Evolutionary conservation across 768 basidiomycete species (phyloP).

Genomic region (Mycena venus): DNA sequence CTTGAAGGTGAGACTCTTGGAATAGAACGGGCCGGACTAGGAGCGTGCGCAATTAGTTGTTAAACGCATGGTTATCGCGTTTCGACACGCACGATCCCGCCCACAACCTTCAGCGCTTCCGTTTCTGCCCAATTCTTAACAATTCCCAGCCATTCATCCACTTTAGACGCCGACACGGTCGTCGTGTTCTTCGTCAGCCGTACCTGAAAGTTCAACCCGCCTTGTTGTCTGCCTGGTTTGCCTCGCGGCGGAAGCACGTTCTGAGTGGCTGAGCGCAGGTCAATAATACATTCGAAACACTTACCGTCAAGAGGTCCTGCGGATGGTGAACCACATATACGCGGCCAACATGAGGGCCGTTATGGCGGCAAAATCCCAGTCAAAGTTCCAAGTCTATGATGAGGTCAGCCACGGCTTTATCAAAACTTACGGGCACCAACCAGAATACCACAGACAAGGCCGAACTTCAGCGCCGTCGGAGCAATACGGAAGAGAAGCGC

Average conservation of each 20-base stretch:
- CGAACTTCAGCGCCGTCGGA: conserved; percentile 96
- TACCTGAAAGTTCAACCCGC: conserved; percentile 60
- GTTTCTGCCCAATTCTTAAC: conserved; percentile 33
- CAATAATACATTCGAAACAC: conserved; percentile 6
- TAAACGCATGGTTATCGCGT: not conserved
- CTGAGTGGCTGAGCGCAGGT: conserved; percentile 53
- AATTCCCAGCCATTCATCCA: conserved; percentile 29
- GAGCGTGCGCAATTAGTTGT: too few species aligned
- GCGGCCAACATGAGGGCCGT: conserved; percentile 87
- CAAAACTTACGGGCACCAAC: conserved; percentile 61
- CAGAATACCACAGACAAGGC: conserved; percentile 97
- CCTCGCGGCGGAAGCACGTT: conserved; percentile 93
- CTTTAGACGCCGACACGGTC: not conserved
- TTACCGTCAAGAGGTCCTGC: conserved; percentile 96
- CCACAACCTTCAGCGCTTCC: conserved; percentile 27
- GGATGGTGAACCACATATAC: conserved; percentile 98
- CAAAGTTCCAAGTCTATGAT: conserved; percentile 93
- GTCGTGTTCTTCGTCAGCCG: conserved; percentile 19
- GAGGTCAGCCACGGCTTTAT: not conserved
- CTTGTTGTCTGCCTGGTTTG: conserved; percentile 96
- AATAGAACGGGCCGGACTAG: conserved; percentile 34
- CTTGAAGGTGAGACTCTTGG: conserved; percentile 34
- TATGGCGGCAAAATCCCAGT: conserved; percentile 96
- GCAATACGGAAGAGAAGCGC: conserved; percentile 95
- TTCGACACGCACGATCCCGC: conserved; percentile 21